phyloP scores from a whole-genome alignment of 2,329 filamentous ascomycete genomes.

The Exophiala viscosa region DNA sequence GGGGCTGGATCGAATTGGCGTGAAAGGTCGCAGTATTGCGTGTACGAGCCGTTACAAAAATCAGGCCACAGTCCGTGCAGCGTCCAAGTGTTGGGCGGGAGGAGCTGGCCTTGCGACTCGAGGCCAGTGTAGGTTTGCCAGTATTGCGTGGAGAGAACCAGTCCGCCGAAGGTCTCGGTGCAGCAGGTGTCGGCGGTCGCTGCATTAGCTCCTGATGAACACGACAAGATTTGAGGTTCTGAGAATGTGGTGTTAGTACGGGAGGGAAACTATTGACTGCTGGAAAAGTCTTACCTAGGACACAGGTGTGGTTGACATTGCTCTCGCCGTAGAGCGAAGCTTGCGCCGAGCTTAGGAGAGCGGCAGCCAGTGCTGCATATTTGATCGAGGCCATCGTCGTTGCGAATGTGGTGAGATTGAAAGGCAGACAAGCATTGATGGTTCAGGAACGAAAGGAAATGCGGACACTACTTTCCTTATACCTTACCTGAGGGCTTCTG shows the following conservation, averaged over 20 bases:
- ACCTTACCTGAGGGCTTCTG: neutral
- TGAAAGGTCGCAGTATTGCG: slow-evolving; percentile 61
- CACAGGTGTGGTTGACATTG: slow-evolving; percentile 56
- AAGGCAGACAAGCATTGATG: neutral
- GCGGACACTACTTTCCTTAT: neutral
- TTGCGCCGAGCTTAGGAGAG: slow-evolving; percentile 6
- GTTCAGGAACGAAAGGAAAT: neutral
- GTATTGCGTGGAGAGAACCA: slow-evolving; percentile 61
- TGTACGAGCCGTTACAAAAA: slow-evolving; percentile 56
- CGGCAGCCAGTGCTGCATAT: slow-evolving; percentile 5
- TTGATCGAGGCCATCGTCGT: slow-evolving; percentile 6
- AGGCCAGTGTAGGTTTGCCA: slow-evolving; percentile 63
- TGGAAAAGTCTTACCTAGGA: slow-evolving; percentile 38
- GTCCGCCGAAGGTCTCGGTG: slow-evolving; percentile 61
- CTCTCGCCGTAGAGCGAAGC: slow-evolving; percentile 45
- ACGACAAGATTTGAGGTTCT: slow-evolving; percentile 42
- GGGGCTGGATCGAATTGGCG: slow-evolving; percentile 63
- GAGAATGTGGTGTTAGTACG: slow-evolving; percentile 12
- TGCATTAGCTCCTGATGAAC: slow-evolving; percentile 45
- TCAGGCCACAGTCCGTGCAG: slow-evolving; percentile 54
- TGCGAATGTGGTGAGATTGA: neutral
- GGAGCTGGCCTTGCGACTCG: slow-evolving; percentile 55
- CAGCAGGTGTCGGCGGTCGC: slow-evolving; percentile 59
- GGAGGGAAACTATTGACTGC: neutral
- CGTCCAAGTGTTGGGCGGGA: slow-evolving; percentile 51